phyloP scores from a whole-genome alignment of 2,329 filamentous ascomycete species.

The Tolypocladium endophyticum region DNA sequence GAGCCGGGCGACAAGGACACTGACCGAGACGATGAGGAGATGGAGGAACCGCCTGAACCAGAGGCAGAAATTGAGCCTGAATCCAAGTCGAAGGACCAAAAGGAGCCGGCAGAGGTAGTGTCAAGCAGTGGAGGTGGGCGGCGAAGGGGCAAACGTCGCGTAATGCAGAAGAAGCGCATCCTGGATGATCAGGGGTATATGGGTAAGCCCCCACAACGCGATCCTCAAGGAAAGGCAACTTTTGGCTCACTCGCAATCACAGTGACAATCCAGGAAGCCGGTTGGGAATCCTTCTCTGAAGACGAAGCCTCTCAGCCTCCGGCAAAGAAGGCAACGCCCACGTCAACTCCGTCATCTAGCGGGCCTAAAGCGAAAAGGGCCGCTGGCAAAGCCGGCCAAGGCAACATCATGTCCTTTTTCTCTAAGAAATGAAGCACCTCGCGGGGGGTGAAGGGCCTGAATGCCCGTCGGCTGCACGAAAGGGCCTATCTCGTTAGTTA shows the following conservation, averaged over 20 bases:
- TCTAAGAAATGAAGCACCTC: constrained; percentile 53
- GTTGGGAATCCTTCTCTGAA: constrained; percentile 90
- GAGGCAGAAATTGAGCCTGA: constrained; percentile 23
- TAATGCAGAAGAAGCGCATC: constrained; percentile 80
- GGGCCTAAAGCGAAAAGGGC: constrained; percentile 44
- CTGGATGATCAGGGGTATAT: constrained; percentile 87
- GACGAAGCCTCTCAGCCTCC: constrained; percentile 55
- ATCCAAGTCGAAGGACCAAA: constrained; percentile 21
- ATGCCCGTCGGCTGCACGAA: not conserved
- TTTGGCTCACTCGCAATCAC: constrained; percentile 1
- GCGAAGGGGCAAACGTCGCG: constrained; percentile 63
- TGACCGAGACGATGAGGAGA: constrained; percentile 26
- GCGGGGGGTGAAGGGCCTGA: not conserved
- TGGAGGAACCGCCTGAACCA: constrained; percentile 25
- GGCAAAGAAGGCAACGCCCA: constrained; percentile 41
- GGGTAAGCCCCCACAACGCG: constrained; percentile 39
- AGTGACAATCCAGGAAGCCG: constrained; percentile 79
- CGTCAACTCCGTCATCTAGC: constrained; percentile 33
- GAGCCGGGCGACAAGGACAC: constrained; percentile 27
- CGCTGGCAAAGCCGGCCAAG: constrained; percentile 51
- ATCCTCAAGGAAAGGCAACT: not conserved
- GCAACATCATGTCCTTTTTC: constrained; percentile 90
- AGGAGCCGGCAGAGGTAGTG: constrained; percentile 39
- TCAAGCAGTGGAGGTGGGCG: constrained; percentile 48
- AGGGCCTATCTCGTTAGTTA: not conserved